Evolutionary conservation across 352 stramenopile genomes (phyloP).

Genomic region (Globisporangium sylvaticum): DNA sequence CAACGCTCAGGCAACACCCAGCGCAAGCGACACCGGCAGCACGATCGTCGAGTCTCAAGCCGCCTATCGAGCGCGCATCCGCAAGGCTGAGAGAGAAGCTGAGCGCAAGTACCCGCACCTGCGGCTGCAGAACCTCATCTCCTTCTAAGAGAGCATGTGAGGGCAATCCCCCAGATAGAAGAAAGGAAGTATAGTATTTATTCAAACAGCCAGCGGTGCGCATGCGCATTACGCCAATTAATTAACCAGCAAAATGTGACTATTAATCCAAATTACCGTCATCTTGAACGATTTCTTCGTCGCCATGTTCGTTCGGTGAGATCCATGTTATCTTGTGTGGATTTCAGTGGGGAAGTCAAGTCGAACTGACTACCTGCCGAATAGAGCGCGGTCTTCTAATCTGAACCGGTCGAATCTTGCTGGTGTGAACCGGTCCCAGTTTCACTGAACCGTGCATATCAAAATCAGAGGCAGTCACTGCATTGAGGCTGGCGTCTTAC

Average conservation of each 20-base stretch:
- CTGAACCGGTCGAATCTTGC: background rate
- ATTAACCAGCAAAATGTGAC: background rate
- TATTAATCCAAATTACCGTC: background rate
- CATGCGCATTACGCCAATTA: background rate
- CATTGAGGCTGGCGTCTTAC: background rate
- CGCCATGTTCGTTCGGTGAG: background rate
- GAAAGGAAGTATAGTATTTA: background rate
- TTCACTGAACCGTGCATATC: background rate
- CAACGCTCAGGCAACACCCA: background rate
- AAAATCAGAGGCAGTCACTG: background rate
- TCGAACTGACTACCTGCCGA: background rate
- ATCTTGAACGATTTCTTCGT: background rate
- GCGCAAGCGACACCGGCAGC: conserved; percentile 12
- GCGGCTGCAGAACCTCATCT: conserved; percentile 23
- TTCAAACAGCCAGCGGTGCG: background rate
- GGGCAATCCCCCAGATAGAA: background rate
- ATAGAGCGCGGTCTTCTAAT: background rate
- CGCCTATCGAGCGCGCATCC: conserved; percentile 12
- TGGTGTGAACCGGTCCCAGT: background rate
- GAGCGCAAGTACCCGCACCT: conserved; percentile 24
- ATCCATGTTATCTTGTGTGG: too few species aligned
- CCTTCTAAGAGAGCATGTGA: conserved; percentile 15
- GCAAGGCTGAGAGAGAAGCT: conserved; percentile 17
- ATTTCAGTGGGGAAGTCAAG: background rate
- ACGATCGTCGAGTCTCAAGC: conserved; percentile 18